Base-by-base conservation (phyloP, 1,284 basidiomycete genomes). In the Inonotus hispidus region DNA sequence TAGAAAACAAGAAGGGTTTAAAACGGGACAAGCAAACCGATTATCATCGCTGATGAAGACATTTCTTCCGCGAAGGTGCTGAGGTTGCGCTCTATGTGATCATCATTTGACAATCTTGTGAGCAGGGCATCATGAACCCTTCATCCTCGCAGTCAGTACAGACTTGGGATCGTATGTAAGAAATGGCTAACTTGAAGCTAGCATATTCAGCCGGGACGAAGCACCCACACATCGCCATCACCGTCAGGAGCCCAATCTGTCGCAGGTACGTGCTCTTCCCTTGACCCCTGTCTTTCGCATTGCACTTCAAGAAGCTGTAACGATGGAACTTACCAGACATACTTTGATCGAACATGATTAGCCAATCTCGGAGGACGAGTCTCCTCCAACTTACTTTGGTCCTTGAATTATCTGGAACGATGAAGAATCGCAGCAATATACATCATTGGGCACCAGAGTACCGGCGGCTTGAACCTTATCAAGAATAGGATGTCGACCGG, bases 61-160 rank as follows among this genome's bases (percentile, higher is more conserved):
- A 98, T 97, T 72, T 98, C 94, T 62, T 85, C 87, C 0, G 93
- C 92, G 73, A 98, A 98, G 0, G 95, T 97, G 65, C 94, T 96
- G 14, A 97, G 72, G 59, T 82, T 90, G 69, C 86, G 88, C 71
- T 95, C 92, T 68, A 95, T 82, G 66, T 93, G 87, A 67, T 94
- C 94, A 65, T 98, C 93, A 66, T 98, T 97, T 0, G 93, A 95
- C 3, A 98, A 78, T 8, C 95, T 84, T 2, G 89, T 90, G 25
- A 98, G 79, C 10, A 98, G 78, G 0, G 87, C 81, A 66, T 96
- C 92, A 59, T 94, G 90, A 1, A 94, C 79, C 37, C 87, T 90
- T 60, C 63, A 13, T 25, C 13, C 37, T 16, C 29, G 50, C 32
- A 53, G 29, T 64, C 11, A 63, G 45, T 38, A 4, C 21, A 39